phyloP scores from a whole-genome alignment of 2,329 filamentous ascomycete genomes.

The Tolypocladium inflatum region DNA sequence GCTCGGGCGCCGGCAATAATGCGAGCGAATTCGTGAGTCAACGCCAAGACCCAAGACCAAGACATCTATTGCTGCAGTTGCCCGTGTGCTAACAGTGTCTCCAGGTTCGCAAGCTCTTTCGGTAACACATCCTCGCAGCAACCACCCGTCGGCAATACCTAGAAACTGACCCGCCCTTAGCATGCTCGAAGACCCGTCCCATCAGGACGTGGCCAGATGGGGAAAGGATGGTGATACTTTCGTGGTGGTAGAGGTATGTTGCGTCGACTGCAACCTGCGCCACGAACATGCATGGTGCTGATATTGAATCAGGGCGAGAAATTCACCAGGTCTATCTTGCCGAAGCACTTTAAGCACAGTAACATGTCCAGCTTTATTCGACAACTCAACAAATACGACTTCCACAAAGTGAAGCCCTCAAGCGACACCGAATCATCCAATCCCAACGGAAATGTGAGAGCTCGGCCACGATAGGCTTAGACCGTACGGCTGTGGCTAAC shows the following conservation, averaged over 20 bases:
- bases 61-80: not conserved
- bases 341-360: slow-evolving; percentile 98
- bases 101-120: slow-evolving; percentile 95
- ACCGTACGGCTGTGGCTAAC: slow-evolving; percentile 1
- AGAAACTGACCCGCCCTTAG: slow-evolving; percentile 11
- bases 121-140: slow-evolving; percentile 49
- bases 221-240: slow-evolving; percentile 92
- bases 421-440: slow-evolving; percentile 23
- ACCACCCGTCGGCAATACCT: not conserved
- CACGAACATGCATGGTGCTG: slow-evolving; percentile 1
- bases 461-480: slow-evolving; percentile 2
- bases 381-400: slow-evolving; percentile 95
- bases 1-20: slow-evolving; percentile 53
- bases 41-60: not conserved
- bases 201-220: slow-evolving; percentile 91
- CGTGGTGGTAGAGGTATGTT: slow-evolving; percentile 80
- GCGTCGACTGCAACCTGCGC: not conserved
- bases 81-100: not conserved
- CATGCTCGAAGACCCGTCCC: slow-evolving; percentile 93
- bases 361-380: slow-evolving; percentile 97
- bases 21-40: slow-evolving; percentile 89
- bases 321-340: slow-evolving; percentile 93
- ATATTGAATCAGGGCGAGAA: slow-evolving; percentile 70
- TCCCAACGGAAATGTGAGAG: slow-evolving; percentile 26
- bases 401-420: slow-evolving; percentile 78